Base-by-base conservation (phyloP, 2,329 filamentous ascomycete genomes). In the Penicillium occitanis region DNA sequence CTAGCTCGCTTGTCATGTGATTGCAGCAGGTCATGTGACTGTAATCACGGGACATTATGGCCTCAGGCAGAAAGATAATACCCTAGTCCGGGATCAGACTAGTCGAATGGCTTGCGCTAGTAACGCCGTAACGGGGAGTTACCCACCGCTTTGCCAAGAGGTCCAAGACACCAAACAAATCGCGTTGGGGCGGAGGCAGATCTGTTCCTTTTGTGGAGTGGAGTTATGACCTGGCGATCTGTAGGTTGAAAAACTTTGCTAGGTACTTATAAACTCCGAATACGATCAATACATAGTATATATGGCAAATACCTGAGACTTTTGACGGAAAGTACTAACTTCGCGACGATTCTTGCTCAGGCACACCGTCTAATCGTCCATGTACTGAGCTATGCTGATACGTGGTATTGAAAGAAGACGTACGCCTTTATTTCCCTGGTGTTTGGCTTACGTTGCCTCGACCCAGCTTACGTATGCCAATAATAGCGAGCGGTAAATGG, bases 1-100 rank as follows among this genome's bases (percentile, higher is more conserved):
- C 66, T 65, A 66, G 66, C 37, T 72, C 68, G 71, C 67, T 57
- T 69, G 25, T 66, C 64, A 66, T 50, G 64, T 66, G 64, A 57
- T 6, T 35, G 6, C 10, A 5, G 25, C 1, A 30, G 25, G 42
- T 66, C 64, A 66, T 53, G 59, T 57, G 64, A 62, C 25, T 40
- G 17, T 10, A n/a, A 14, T 28, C 35, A 40, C 57, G 25, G 13
- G 35, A 44, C 5, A 1, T 19, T 13, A 2, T 14, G 11, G 33
- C 53, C 53, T 57, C 11, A 57, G 53, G 53, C 53, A 37, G 30
- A 1, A 4, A 17, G 11, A 14, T 8, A 8, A 0, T 4, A 0
- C n/a, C 2, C 33, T 57, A 57, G 30, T 40, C 5, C 33, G 22
- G 2, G 2, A 25, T 7, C 6, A 17, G 53, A 40, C 53, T 57